phyloP scores from a whole-genome alignment of 768 basidiomycete species.

The Tricholoma hemisulphureum region DNA sequence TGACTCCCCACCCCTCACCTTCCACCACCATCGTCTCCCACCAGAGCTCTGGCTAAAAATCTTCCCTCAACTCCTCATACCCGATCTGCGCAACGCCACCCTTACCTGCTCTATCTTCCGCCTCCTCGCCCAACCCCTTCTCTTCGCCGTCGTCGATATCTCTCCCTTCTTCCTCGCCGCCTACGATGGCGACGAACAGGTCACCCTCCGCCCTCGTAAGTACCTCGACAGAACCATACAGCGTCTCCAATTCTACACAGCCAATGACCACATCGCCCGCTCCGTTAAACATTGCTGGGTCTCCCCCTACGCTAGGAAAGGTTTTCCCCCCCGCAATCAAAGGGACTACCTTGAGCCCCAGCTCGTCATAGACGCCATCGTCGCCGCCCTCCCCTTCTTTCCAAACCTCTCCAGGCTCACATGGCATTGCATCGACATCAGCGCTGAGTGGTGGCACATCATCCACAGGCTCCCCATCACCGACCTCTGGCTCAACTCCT shows the following conservation, averaged over 20 bases:
- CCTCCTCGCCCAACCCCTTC: constrained; percentile 34
- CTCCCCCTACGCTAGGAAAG: constrained; percentile 32
- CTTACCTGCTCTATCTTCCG: constrained; percentile 32
- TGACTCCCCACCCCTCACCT: neutral
- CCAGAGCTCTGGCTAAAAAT: constrained; percentile 38
- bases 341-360: constrained; percentile 32
- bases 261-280: constrained; percentile 28
- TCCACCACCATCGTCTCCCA: constrained; percentile 15
- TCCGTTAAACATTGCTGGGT: constrained; percentile 36
- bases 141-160: constrained; percentile 35
- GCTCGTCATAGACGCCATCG: constrained; percentile 30
- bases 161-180: constrained; percentile 36
- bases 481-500: constrained; percentile 35
- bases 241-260: constrained; percentile 32
- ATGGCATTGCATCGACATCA: constrained; percentile 39
- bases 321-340: constrained; percentile 27
- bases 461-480: constrained; percentile 28
- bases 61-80: constrained; percentile 29
- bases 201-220: constrained; percentile 21
- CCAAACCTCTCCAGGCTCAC: constrained; percentile 31
- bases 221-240: constrained; percentile 31
- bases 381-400: constrained; percentile 30
- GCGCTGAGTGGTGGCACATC: constrained; percentile 30
- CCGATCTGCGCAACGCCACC: constrained; percentile 29
- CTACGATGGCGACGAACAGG: constrained; percentile 25